Evolutionary conservation across 805 yeast genomes (phyloP).

Genomic region (Starmerella powellii): DNA sequence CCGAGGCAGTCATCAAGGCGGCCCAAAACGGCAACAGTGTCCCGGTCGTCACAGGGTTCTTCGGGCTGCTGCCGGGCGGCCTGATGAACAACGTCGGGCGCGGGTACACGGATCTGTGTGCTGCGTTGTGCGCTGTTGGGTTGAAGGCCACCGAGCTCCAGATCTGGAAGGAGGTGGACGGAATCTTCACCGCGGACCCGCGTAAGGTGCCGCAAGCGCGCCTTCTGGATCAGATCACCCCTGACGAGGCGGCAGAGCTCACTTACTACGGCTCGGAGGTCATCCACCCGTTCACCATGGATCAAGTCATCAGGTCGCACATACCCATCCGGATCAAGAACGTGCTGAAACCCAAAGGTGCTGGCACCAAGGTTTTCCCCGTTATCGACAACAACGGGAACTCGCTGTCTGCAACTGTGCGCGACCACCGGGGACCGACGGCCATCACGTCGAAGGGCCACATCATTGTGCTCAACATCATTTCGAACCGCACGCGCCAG

Average conservation of each 20-base stretch:
- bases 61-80: slow-evolving; percentile 95
- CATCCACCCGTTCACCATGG: slow-evolving; percentile 98
- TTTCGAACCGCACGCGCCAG: slow-evolving; percentile 81
- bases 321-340: slow-evolving; percentile 95
- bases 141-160: slow-evolving; percentile 84
- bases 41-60: slow-evolving; percentile 93
- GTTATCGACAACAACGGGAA: background rate
- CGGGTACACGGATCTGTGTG: slow-evolving; percentile 96
- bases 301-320: slow-evolving; percentile 89
- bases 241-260: slow-evolving; percentile 96
- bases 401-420: slow-evolving; percentile 28
- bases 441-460: slow-evolving; percentile 93
- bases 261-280: slow-evolving; percentile 97
- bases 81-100: slow-evolving; percentile 85
- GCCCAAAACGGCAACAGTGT: slow-evolving; percentile 33
- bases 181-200: slow-evolving; percentile 97
- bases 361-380: slow-evolving; percentile 89
- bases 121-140: slow-evolving; percentile 92
- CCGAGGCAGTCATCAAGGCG: slow-evolving; percentile 32
- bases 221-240: slow-evolving; percentile 75
- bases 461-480: slow-evolving; percentile 83
- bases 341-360: slow-evolving; percentile 86
- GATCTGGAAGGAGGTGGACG: slow-evolving; percentile 98
- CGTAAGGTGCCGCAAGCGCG: slow-evolving; percentile 87
- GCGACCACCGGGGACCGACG: slow-evolving; percentile 42